Evolutionary conservation across 139 green algal genomes (phyloP), one percentile per base, ranked within the genome.

Genomic region (Chlorella sp.): DNA sequence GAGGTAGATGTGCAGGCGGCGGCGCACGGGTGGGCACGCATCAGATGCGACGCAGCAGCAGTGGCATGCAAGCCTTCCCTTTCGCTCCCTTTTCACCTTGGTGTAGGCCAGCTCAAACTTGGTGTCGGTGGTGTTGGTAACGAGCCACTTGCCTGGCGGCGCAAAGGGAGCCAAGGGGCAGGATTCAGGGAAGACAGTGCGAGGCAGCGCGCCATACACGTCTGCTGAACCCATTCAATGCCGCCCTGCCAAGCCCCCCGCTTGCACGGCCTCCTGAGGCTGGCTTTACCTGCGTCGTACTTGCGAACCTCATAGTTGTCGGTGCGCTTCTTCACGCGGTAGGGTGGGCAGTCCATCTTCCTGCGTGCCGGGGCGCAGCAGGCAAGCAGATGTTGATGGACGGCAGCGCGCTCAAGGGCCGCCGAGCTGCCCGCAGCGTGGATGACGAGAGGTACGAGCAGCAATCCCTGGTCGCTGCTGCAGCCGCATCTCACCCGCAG

Each of bases 41-140:
- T 36, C 41, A n/a, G n/a, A n/a, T n/a, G n/a, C n/a, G 3, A 51
- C 34, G 13, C 36, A n/a, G 70, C 7, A 32, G n/a, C 20, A 46
- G 24, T 14, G 51, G 32, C 30, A 46, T 41, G 7, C 11, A 19
- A 46, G 7, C 1, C 9, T n/a, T 4, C 54, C n/a, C 30, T 16
- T n/a, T 9, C 80, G 72, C 80, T 80, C 69, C 69, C 41, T 17
- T 0, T 32, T 60, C 2, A 32, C 85, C 44, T 89, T 74, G 36
- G 85, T 86, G 56, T 89, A 89, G 4, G 85, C 85, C 3, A 86
- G 32, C 78, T 85, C 85, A 40, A 73, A 89, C 41, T 82, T 85
- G 40, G 30, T 83, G 68, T 43, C 79, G 13, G 60, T 89, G 20
- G 86, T 69, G 8, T 60, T 76, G 24, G 74, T 84, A 41, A 56